Percentiles rank a stretch among this genome's conserved stretches.
Conservation (phyloP, 1,284 basidiomycete genomes). For the Trametes hirsuta region DNA sequence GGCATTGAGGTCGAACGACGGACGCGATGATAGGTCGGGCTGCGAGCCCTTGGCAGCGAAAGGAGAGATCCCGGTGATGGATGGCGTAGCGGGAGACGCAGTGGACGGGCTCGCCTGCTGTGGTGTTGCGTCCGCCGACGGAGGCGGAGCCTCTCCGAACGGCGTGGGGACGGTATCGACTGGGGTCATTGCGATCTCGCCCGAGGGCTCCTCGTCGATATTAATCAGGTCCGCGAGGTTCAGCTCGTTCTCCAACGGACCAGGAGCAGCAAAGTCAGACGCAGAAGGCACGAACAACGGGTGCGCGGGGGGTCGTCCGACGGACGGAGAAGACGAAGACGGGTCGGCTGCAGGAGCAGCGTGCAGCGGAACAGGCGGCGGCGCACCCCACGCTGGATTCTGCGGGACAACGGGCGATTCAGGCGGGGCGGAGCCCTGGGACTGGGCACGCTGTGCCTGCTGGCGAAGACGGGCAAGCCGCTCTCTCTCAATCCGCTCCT, state of each 20-base stretch:
- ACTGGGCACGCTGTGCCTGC: conserved; percentile 38
- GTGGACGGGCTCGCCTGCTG: conserved; percentile 24
- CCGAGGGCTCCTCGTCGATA: conserved; percentile 66
- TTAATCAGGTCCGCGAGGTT: conserved; percentile 78
- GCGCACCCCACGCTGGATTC: conserved; percentile 56
- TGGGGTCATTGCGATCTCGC: conserved; percentile 28
- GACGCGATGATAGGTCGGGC: conserved; percentile 44
- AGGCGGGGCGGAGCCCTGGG: conserved; percentile 56
- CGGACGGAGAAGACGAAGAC: neutral
- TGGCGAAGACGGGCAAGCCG: conserved; percentile 55
- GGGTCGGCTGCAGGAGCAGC: conserved; percentile 23
- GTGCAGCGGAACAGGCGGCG: conserved; percentile 56
- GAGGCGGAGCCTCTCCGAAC: conserved; percentile 18
- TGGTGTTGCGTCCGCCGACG: neutral
- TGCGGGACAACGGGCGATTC: conserved; percentile 59
- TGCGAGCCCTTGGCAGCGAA: conserved; percentile 49
- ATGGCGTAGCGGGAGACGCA: conserved; percentile 19
- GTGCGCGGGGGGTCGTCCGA: conserved; percentile 37
- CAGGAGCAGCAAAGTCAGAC: conserved; percentile 40
- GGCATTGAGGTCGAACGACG: conserved; percentile 71
- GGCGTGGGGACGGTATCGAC: conserved; percentile 21
- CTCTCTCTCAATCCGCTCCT: conserved; percentile 66
- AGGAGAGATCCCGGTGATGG: conserved; percentile 46
- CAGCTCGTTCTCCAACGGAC: conserved; percentile 58
- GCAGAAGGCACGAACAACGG: conserved; percentile 46